Percentiles rank a stretch among this genome's conserved stretches.
Conservation (phyloP, 768 basidiomycete species). For the Cyclocybe aegerita region DNA sequence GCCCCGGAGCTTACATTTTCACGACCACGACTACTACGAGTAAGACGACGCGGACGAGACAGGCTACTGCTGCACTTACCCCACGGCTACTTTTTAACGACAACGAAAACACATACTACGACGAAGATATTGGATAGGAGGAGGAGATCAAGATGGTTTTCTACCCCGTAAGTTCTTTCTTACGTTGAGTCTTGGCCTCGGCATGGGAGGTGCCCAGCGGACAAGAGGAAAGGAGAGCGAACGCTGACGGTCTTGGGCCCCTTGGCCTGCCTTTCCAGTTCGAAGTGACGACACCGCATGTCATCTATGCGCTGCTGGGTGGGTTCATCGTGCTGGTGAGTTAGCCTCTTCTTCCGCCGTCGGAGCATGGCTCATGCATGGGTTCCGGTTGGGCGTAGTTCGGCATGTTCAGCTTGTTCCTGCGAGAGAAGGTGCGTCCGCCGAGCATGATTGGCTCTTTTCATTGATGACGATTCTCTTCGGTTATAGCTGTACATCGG, state of each 20-base stretch:
- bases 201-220: too few relatives aligned
- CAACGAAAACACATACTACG: too few relatives aligned
- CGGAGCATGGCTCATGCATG: neutral
- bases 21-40: too few relatives aligned
- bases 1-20: too few relatives aligned
- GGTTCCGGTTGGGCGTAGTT: slow-evolving; percentile 48
- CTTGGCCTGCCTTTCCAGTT: slow-evolving; percentile 36
- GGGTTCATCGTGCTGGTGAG: slow-evolving; percentile 80
- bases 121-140: too few relatives aligned
- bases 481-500: slow-evolving; percentile 77
- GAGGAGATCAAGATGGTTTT: too few relatives aligned
- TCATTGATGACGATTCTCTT: slow-evolving; percentile 4
- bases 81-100: too few relatives aligned
- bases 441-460: neutral
- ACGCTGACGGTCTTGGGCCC: slow-evolving; percentile 1
- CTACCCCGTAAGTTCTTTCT: too few relatives aligned
- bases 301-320: slow-evolving; percentile 77
- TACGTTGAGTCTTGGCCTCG: too few relatives aligned
- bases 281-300: slow-evolving; percentile 68
- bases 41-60: too few relatives aligned
- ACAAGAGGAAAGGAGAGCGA: too few relatives aligned
- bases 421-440: slow-evolving; percentile 75
- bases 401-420: slow-evolving; percentile 91
- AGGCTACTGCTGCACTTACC: too few relatives aligned
- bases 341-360: neutral